Conservation (phyloP, 768 basidiomycete genomes). For the Infundibulicybe gibba region DNA sequence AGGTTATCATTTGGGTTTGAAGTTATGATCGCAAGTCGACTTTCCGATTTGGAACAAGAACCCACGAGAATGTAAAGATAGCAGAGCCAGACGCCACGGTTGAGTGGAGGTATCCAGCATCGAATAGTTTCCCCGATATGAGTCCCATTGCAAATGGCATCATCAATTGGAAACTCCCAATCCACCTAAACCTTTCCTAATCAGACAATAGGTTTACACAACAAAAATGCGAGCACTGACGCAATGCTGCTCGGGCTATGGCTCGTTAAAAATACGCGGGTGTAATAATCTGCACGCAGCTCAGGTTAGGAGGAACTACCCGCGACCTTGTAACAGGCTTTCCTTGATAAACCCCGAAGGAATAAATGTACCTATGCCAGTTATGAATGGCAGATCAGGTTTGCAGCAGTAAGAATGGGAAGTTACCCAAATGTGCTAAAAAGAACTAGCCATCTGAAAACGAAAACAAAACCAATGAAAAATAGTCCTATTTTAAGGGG, state of each 20-base stretch:
- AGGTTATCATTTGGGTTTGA: too few relatives aligned
- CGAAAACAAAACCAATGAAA: neutral
- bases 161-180: constrained; percentile 17
- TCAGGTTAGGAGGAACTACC: neutral
- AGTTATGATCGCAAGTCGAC: too few relatives aligned
- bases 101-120: constrained; percentile 12
- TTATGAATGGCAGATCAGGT: neutral
- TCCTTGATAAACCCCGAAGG: constrained; percentile 13
- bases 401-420: neutral
- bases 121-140: constrained; percentile 16
- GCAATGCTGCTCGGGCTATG: constrained; percentile 9
- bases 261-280: constrained; percentile 3
- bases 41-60: neutral
- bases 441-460: constrained; percentile 10
- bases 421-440: constrained; percentile 10
- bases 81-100: constrained; percentile 10
- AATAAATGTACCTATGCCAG: constrained; percentile 6
- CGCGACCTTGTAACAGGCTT: neutral
- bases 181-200: constrained; percentile 11
- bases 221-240: neutral
- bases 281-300: constrained; percentile 7
- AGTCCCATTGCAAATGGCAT: constrained; percentile 16
- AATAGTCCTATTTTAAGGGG: neutral
- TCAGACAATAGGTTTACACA: neutral
- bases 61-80: constrained; percentile 15